Evolutionary conservation across 176 grass and related monocot species (phyloP).

Genomic region (Zoysia pacifica): DNA sequence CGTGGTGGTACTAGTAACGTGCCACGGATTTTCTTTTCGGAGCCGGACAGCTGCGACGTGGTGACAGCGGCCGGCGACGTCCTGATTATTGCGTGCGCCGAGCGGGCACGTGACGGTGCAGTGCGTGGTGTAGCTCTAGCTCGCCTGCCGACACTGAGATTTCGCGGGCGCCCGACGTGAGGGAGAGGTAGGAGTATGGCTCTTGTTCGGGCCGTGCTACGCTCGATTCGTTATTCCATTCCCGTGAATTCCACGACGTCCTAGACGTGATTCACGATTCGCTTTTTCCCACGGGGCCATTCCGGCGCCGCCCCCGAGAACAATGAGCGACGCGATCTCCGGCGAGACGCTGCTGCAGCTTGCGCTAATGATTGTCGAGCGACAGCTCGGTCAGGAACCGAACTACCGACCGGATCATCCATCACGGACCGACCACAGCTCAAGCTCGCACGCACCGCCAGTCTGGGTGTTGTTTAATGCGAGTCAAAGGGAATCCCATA

Average conservation of each 20-base stretch:
- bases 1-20: not conserved
- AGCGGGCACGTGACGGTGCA: not conserved
- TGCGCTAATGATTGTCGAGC: conserved; percentile 22
- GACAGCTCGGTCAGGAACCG: conserved; percentile 29
- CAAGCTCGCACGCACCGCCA: not conserved
- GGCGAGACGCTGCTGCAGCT: not conserved
- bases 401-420: conserved; percentile 36
- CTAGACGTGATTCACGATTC: too few relatives aligned
- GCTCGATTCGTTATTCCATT: too few relatives aligned
- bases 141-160: conserved; percentile 30
- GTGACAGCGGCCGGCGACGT: not conserved
- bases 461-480: too few relatives aligned
- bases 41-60: not conserved
- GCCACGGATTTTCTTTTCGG: conserved; percentile 5
- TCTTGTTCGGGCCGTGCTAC: too few relatives aligned
- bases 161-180: not conserved
- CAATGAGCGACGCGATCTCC: conserved; percentile 12
- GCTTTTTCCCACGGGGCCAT: too few relatives aligned
- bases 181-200: not conserved
- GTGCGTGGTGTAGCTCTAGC: not conserved
- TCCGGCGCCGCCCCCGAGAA: too few relatives aligned
- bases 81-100: too few relatives aligned
- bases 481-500: conserved; percentile 8
- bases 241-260: too few relatives aligned
- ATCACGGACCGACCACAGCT: not conserved